These are phyloP conservation scores for Paspalum notatum DNA, from an alignment of 176 grass and related monocot genomes.

Conservation along the genomic window DNA sequence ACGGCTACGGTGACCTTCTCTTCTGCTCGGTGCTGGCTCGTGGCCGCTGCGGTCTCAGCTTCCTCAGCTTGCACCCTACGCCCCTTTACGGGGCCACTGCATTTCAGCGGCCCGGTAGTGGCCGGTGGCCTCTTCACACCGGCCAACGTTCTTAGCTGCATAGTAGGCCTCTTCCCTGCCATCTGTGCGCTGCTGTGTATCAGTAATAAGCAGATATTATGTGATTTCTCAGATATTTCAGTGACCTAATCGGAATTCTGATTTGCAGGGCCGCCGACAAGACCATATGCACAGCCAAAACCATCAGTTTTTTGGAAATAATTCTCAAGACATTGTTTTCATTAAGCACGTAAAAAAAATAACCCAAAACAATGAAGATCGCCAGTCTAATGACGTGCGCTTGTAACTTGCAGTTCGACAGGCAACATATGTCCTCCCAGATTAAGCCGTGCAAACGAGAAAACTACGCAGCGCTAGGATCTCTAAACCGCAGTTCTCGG, in stretches of 20 bases:
- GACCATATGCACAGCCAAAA: not conserved
- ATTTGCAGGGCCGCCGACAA: too few species aligned
- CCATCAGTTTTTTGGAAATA: not conserved
- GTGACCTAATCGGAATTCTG: too few species aligned
- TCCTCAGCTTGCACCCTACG: not conserved
- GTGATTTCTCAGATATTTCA: too few species aligned
- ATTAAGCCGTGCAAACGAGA: too few species aligned
- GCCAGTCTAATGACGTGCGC: not conserved
- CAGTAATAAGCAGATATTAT: not conserved
- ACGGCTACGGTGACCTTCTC: not conserved
- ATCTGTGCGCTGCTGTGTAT: not conserved
- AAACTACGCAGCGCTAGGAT: not conserved
- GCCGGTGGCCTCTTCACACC: not conserved
- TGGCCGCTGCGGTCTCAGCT: not conserved
- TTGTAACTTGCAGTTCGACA: not conserved
- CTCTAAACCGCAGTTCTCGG: not conserved
- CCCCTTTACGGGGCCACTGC: not conserved
- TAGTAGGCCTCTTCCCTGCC: not conserved
- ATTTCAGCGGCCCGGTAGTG: too few species aligned
- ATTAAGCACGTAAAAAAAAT: not conserved
- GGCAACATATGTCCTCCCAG: too few species aligned
- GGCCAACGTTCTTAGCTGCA: too few species aligned
- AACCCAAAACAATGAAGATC: not conserved
- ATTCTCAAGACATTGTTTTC: not conserved
- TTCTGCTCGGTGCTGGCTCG: not conserved